These are phyloP conservation scores for Filobasidium wieringae DNA, from an alignment of 768 basidiomycete genomes.

Conservation along the genomic window DNA sequence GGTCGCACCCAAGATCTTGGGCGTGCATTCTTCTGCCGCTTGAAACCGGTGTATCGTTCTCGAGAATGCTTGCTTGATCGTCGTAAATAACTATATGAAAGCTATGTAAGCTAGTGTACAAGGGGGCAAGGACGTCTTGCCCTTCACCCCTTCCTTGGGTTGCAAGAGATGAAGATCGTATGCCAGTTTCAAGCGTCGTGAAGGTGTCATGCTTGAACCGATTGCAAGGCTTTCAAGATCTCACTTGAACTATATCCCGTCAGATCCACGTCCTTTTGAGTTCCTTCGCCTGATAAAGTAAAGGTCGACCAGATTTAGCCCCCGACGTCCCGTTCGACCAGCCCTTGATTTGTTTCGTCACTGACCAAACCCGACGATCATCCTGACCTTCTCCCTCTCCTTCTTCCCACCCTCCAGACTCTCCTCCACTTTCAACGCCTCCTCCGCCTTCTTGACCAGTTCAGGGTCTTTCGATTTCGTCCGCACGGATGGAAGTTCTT, in stretches of 20 bases:
- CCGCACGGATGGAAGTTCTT: neutral
- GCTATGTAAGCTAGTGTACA: too few relatives aligned
- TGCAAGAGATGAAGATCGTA: too few relatives aligned
- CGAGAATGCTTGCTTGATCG: too few relatives aligned
- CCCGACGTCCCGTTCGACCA: too few relatives aligned
- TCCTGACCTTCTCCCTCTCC: neutral
- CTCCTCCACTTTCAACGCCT: neutral
- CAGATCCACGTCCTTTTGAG: neutral
- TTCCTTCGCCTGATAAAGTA: neutral
- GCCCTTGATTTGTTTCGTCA: neutral
- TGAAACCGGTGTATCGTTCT: too few relatives aligned
- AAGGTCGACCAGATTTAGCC: too few relatives aligned
- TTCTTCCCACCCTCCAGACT: neutral
- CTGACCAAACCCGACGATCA: neutral
- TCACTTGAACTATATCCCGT: neutral
- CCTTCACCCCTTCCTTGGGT: too few relatives aligned
- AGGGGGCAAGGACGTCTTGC: too few relatives aligned
- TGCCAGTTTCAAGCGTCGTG: too few relatives aligned
- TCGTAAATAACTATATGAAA: too few relatives aligned
- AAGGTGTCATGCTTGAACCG: neutral
- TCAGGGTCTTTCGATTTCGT: slow-evolving; percentile 16
- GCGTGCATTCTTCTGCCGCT: too few relatives aligned
- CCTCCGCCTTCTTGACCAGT: neutral
- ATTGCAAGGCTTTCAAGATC: neutral
- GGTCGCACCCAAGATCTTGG: slow-evolving; percentile 23